Evolutionary conservation across 2,329 filamentous ascomycete species (phyloP).

Genomic region (Gremmenia infestans): DNA sequence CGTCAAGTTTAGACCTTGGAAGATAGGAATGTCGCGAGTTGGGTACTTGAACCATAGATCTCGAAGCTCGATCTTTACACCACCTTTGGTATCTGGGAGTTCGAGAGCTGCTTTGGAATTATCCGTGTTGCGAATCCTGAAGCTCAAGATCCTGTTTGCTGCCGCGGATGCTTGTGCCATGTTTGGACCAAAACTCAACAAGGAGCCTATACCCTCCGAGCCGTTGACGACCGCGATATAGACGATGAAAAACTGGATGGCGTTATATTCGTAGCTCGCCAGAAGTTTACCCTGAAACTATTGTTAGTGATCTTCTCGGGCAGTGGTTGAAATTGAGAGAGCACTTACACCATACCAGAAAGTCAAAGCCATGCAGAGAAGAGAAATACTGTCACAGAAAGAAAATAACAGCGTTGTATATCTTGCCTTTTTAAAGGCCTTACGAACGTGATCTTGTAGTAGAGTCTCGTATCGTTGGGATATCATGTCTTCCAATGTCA

Average conservation of each 20-base stretch:
- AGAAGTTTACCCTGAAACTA: slow-evolving; percentile 38
- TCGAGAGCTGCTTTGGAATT: slow-evolving; percentile 7
- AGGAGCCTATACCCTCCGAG: slow-evolving; percentile 47
- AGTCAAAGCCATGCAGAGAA: slow-evolving; percentile 53
- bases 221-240: slow-evolving; percentile 49
- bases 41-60: slow-evolving; percentile 58
- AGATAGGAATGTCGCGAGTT: slow-evolving; percentile 51
- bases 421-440: slow-evolving; percentile 44
- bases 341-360: slow-evolving; percentile 43
- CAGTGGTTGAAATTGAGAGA: neutral
- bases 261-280: slow-evolving; percentile 36
- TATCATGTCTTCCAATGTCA: slow-evolving; percentile 58
- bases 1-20: slow-evolving; percentile 56
- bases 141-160: slow-evolving; percentile 52
- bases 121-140: slow-evolving; percentile 18
- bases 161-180: slow-evolving; percentile 54
- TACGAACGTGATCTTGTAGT: slow-evolving; percentile 42
- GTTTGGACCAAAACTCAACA: slow-evolving; percentile 49
- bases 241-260: slow-evolving; percentile 48
- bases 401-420: slow-evolving; percentile 48
- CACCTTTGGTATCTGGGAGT: slow-evolving; percentile 32
- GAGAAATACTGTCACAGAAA: slow-evolving; percentile 48
- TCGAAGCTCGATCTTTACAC: slow-evolving; percentile 51
- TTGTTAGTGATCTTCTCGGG: neutral
- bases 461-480: slow-evolving; percentile 43